A percentile compares a stretch with the other conserved stretches of the same genome.
phyloP scores from a whole-genome alignment of 257 asterid genomes.

The Petrea volubilis region DNA sequence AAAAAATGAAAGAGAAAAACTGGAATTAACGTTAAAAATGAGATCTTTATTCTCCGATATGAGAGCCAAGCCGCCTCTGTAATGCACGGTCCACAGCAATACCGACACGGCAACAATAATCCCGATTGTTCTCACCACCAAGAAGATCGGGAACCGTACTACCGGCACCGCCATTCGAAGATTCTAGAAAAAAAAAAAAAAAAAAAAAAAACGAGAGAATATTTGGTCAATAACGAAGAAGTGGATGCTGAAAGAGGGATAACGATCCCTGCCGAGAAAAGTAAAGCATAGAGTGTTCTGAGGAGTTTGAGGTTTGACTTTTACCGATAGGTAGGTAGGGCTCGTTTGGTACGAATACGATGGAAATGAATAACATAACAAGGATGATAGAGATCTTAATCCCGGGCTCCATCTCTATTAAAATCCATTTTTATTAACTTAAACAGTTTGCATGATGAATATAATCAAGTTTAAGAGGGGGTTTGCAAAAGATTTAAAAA shows the following conservation, averaged over 20 bases:
- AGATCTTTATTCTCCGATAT: conserved; percentile 67
- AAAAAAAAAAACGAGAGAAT: not conserved
- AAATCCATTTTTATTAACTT: too few relatives aligned
- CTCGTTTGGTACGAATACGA: too few relatives aligned
- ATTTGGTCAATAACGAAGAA: not conserved
- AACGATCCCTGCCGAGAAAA: conserved; percentile 14
- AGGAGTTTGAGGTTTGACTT: not conserved
- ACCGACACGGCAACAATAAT: conserved; percentile 45
- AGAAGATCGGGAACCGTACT: conserved; percentile 66
- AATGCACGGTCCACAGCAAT: conserved; percentile 63
- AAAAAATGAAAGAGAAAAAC: not conserved
- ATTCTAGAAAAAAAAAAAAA: not conserved
- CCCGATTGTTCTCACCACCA: conserved; percentile 60
- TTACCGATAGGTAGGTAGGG: too few relatives aligned
- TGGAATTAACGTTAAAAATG: conserved; percentile 60
- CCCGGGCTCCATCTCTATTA: too few relatives aligned
- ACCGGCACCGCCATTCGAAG: conserved; percentile 59
- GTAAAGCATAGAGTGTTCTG: not conserved
- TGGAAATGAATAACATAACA: too few relatives aligned
- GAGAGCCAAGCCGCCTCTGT: conserved; percentile 91
- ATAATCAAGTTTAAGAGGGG: too few relatives aligned
- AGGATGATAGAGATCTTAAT: too few relatives aligned
- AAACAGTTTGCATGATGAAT: too few relatives aligned
- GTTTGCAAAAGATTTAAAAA: too few relatives aligned
- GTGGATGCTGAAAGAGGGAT: not conserved